phyloP scores from a whole-genome alignment of 805 yeast species.

The Yamadazyma tumulicola region DNA sequence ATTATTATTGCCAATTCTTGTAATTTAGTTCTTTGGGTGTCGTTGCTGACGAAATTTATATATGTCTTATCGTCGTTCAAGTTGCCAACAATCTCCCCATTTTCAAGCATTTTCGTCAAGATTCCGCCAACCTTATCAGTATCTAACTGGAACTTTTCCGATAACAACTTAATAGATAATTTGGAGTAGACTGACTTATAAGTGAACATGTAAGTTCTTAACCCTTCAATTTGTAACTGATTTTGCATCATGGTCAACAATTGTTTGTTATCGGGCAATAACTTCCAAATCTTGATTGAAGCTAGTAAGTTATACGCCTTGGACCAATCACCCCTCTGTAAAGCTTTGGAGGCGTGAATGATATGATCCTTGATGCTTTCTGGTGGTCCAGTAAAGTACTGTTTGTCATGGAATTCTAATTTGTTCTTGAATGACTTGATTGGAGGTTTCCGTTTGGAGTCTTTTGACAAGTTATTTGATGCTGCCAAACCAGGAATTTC shows the following conservation, averaged over 20 bases:
- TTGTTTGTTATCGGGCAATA: constrained; percentile 65
- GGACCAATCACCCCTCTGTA: constrained; percentile 89
- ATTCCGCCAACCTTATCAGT: constrained; percentile 55
- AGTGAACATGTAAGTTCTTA: constrained; percentile 88
- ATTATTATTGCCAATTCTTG: constrained; percentile 84
- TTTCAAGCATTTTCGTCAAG: constrained; percentile 70
- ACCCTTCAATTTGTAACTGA: constrained; percentile 84
- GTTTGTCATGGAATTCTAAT: constrained; percentile 90
- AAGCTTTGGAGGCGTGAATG: constrained; percentile 85
- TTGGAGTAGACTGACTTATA: constrained; percentile 74
- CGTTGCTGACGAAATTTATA: constrained; percentile 62
- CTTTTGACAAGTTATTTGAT: constrained; percentile 62
- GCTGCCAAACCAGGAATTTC: constrained; percentile 89
- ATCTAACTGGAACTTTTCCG: constrained; percentile 63
- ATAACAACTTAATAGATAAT: constrained; percentile 63
- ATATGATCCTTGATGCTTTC: constrained; percentile 93
- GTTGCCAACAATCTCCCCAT: constrained; percentile 73
- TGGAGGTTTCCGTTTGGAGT: constrained; percentile 49
- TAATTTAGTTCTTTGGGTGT: constrained; percentile 76
- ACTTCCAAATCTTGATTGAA: constrained; percentile 81
- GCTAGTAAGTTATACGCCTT: constrained; percentile 67
- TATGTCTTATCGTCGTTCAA: constrained; percentile 69
- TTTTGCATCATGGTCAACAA: constrained; percentile 69
- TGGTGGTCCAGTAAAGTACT: constrained; percentile 95
- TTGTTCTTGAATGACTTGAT: constrained; percentile 87